phyloP scores from a whole-genome alignment of 441 rosid species.

The Theobroma grandiflorum region DNA sequence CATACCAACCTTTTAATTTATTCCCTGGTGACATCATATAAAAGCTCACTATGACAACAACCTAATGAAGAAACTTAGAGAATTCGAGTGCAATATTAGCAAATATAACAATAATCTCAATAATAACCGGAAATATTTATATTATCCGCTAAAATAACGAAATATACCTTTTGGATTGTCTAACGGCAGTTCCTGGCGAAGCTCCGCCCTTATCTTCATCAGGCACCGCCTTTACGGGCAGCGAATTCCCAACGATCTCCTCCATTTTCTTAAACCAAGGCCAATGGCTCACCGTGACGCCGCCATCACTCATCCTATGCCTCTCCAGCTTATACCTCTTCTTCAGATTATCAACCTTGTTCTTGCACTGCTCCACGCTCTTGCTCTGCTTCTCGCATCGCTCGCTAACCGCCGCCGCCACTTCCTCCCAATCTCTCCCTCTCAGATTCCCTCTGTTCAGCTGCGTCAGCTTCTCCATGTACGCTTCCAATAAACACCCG shows the following conservation, averaged over 20 bases:
- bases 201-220: conserved; percentile 60
- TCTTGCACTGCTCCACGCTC: conserved; percentile 98
- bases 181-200: conserved; percentile 45
- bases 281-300: conserved; percentile 75
- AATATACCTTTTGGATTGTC: conserved; percentile 67
- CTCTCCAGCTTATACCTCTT: conserved; percentile 86
- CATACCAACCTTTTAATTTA: background rate
- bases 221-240: conserved; percentile 39
- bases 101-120: background rate
- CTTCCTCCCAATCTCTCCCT: conserved; percentile 98
- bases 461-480: conserved; percentile 75
- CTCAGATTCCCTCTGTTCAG: conserved; percentile 86
- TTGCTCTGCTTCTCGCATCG: conserved; percentile 66
- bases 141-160: background rate
- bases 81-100: background rate
- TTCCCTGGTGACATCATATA: background rate
- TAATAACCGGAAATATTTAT: background rate
- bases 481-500: conserved; percentile 70
- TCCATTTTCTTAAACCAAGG: conserved; percentile 96
- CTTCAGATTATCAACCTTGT: conserved; percentile 91
- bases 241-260: conserved; percentile 75
- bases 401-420: conserved; percentile 77
- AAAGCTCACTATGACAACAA: background rate
- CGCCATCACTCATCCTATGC: conserved; percentile 73
- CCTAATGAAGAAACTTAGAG: conserved; percentile 5